Evolutionary conservation across 192 early-diverging fungal species (phyloP), one percentile per base, ranked within the genome.

Genomic region (Coemansia sp.): DNA sequence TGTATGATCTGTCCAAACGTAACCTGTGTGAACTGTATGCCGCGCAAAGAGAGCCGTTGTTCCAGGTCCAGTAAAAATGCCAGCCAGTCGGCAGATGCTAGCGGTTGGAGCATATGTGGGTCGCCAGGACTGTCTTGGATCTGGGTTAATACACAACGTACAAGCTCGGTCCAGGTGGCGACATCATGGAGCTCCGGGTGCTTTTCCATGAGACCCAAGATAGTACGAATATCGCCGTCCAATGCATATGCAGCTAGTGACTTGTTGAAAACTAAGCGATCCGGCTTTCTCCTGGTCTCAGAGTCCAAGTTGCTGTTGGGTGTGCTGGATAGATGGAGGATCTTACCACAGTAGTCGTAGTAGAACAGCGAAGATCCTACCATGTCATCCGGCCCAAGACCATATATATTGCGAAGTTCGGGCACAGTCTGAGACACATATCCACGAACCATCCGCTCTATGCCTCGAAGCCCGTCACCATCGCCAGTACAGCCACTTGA

Each of bases 151-250:
- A 80, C 62, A 26, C 77, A 70, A 3, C 65, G 65, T 1, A 80
- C 43, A 2, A 80, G 28, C 24, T 38, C 20, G 2, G 72, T 71
- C 77, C 72, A 80, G 8, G 31, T 53, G 0, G 58, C 69, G 9
- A 63, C 58, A 21, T 71, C 69, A 59, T 68, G 64, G 8, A 69
- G 66, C 36, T 14, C 3, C 9, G 59, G 63, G 10, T 39, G 23
- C 16, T 51, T 50, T 13, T n/a, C 58, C 69, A 80, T 80, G n/a
- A 68, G 59, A 23, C 68, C 45, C 31, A 74, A 24, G 1, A 74
- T 42, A 13, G 65, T 35, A 5, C 24, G 34, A 18, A 80, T 50
- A 26, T 80, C 69, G 58, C 66, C 66, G 2, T 24, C 9, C 33
- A 37, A 26, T 11, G 72, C 71, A 46, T 68, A 60, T 2, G 38